Evolutionary conservation across 441 rosid species (phyloP), one percentile per base, ranked within the genome.

Genomic region (Gossypium gossypioides): DNA sequence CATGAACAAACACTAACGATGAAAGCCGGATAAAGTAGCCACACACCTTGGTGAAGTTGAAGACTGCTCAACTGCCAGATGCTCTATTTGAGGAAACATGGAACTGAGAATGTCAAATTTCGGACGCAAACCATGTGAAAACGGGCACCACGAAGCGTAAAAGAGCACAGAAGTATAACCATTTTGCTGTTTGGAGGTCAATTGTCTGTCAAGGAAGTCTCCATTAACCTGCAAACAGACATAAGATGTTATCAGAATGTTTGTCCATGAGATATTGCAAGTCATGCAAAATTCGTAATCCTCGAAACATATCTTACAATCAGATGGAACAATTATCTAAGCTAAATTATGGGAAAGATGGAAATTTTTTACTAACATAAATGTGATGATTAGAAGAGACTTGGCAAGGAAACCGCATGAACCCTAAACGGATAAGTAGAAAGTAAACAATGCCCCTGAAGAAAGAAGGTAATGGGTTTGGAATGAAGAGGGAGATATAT

Each of bases 71-170:
- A 90, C 72, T n/a, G 82, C 72, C 58, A 87, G 52, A 80, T 94
- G 96, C 42, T 85, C 83, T 67, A 94, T 77, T 72, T 89, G 91
- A 73, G 97, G 94, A 80, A 91, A 91, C 93, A 91, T 85, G 3
- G 83, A 87, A 64, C 88, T 72, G 58, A 91, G 83, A 75, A 80
- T 72, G 73, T 86, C 86, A 69, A 86, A 94, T 67, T 78, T 84
- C 25, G 91, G 80, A 13, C 29, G 77, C 22, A 86, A 6, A 62
- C 59, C 71, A 15, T 24, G 29, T 6, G 97, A 93, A 71, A 93
- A 91, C 0, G 89, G 92, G 83, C 97, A 91, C 89, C 90, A 87
- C 19, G 96, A 84, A 78, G 93, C 95, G 72, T 90, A 86, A 83
- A 91, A 90, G 64, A 91, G 90, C 13, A 93, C 78, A 1, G 93